These are phyloP conservation scores for Aechmea fasciata DNA, from an alignment of 176 grass and related monocot genomes.

Conservation along the genomic window DNA sequence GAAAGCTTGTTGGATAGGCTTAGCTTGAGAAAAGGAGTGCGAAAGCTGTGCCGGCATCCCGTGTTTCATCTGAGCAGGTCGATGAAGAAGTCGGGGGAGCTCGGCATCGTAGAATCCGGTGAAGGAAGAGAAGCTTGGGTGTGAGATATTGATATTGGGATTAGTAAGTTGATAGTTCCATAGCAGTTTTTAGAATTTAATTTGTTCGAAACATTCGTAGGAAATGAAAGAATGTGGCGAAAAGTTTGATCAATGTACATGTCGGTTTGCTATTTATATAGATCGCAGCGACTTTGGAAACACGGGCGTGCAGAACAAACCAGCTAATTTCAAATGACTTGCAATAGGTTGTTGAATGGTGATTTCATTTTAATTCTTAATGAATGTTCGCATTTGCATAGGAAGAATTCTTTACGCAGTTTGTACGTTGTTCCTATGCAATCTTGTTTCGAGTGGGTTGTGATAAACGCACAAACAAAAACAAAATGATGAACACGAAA, in stretches of 20 bases:
- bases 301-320: background rate
- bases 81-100: constrained; percentile 60
- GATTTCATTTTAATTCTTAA: no score
- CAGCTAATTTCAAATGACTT: background rate
- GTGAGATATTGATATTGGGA: constrained; percentile 30
- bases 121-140: constrained; percentile 74
- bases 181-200: background rate
- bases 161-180: background rate
- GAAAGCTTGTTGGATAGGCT: constrained; percentile 55
- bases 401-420: no score
- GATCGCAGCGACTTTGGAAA: background rate
- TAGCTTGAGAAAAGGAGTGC: constrained; percentile 87
- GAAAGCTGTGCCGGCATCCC: constrained; percentile 73
- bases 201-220: background rate
- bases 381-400: no score
- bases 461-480: no score
- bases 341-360: no score
- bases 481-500: no score
- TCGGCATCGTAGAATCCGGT: constrained; percentile 39
- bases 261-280: background rate
- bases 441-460: no score
- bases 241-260: background rate
- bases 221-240: background rate
- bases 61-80: constrained; percentile 87
- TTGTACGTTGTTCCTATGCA: no score